A percentile compares a stretch with the other conserved stretches of the same genome.
phyloP scores from a whole-genome alignment of 2,329 filamentous ascomycete species.

The Aureobasidium vineae region DNA sequence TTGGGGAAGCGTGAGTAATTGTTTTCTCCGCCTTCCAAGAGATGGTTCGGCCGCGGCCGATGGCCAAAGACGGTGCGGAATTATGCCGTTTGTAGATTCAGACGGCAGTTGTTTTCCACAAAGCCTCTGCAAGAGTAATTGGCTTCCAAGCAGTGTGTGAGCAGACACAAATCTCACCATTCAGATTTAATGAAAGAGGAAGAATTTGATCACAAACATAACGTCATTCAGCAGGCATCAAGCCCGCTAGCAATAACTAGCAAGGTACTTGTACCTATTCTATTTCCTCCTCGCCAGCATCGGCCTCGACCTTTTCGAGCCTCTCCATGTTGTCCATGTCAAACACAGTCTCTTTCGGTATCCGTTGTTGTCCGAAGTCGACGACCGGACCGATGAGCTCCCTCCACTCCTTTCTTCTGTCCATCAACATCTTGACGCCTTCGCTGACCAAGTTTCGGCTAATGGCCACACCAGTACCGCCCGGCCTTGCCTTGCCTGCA shows the following conservation, averaged over 20 bases:
- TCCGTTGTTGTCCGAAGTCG: constrained; percentile 72
- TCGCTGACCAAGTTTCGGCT: constrained; percentile 84
- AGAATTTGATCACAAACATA: background rate
- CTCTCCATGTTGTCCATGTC: constrained; percentile 68
- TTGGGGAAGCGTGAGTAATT: background rate
- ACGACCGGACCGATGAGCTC: constrained; percentile 89
- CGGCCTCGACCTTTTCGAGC: constrained; percentile 71
- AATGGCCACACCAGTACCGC: constrained; percentile 61
- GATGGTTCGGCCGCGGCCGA: constrained; percentile 9
- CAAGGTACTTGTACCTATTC: constrained; percentile 13
- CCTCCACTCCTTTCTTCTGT: constrained; percentile 83
- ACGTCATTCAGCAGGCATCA: background rate
- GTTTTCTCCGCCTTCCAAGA: constrained; percentile 13
- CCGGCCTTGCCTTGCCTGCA: constrained; percentile 47
- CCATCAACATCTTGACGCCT: constrained; percentile 87
- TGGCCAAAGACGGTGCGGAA: background rate
- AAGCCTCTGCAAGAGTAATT: background rate
- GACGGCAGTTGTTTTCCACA: background rate
- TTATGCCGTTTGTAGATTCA: background rate
- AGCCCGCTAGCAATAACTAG: constrained; percentile 1
- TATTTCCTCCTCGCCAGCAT: constrained; percentile 66
- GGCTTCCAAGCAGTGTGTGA: background rate
- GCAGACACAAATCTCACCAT: background rate
- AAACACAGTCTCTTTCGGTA: constrained; percentile 77
- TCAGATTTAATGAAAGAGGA: background rate